These are phyloP conservation scores for Dysphania ambrosioides DNA, from an alignment of 148 eudicot genomes.

Conservation along the genomic window DNA sequence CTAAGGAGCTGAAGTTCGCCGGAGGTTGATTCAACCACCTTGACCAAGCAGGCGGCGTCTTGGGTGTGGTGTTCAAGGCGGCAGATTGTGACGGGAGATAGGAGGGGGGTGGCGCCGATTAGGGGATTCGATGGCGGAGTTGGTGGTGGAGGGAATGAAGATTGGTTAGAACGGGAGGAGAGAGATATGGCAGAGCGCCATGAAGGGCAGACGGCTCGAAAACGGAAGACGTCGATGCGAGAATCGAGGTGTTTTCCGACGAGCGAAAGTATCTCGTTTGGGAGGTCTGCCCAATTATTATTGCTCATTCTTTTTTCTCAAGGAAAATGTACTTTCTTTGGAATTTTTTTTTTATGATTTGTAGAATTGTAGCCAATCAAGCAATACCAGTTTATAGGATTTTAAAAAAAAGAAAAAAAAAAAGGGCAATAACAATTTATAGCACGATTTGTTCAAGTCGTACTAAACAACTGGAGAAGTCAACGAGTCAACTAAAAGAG, in stretches of 20 bases:
- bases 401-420: no score
- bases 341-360: no score
- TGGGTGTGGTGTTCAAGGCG: neutral
- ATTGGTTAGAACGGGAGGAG: neutral
- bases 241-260: slow-evolving; percentile 4
- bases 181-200: neutral
- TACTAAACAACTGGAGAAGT: no score
- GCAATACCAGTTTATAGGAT: no score
- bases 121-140: no score
- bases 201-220: neutral
- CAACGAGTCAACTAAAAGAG: no score
- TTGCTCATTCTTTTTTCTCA: no score
- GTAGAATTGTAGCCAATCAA: no score
- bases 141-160: neutral
- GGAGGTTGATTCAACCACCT: neutral
- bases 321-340: no score
- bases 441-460: no score
- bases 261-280: neutral
- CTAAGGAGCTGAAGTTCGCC: neutral
- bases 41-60: neutral
- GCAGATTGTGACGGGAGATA: neutral
- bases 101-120: neutral
- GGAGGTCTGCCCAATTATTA: neutral
- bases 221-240: neutral
- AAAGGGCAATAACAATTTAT: no score